These are phyloP conservation scores for Xanthoconium separans DNA, from an alignment of 1,284 basidiomycete genomes.

Conservation along the genomic window DNA sequence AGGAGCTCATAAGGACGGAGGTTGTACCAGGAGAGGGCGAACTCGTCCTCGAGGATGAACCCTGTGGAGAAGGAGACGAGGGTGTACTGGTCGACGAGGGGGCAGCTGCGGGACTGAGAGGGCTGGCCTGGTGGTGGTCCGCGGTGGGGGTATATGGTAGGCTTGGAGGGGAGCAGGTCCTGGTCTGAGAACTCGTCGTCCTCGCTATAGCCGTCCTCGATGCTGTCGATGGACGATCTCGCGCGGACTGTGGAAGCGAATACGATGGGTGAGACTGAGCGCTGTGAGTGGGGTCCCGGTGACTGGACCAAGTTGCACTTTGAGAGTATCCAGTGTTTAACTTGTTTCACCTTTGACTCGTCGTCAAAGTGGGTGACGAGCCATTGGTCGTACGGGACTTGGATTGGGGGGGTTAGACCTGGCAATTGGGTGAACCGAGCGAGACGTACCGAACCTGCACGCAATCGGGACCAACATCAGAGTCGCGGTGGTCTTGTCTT, in stretches of 20 bases:
- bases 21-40: conserved; percentile 53
- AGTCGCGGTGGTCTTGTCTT: not conserved
- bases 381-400: conserved; percentile 73
- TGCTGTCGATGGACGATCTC: conserved; percentile 23
- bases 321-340: conserved; percentile 60
- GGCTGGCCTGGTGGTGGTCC: not conserved
- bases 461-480: conserved; percentile 38
- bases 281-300: conserved; percentile 30
- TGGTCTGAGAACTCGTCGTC: conserved; percentile 30
- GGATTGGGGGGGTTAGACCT: conserved; percentile 45
- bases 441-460: conserved; percentile 52
- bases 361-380: conserved; percentile 61
- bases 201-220: conserved; percentile 27
- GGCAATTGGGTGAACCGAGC: not conserved
- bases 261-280: conserved; percentile 56
- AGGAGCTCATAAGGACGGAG: conserved; percentile 61
- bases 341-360: conserved; percentile 54
- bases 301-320: conserved; percentile 44
- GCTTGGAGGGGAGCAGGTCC: conserved; percentile 8
- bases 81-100: conserved; percentile 37
- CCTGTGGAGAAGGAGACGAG: conserved; percentile 66
- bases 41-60: conserved; percentile 64
- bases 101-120: conserved; percentile 14
- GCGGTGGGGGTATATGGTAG: conserved; percentile 5
- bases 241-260: conserved; percentile 42